Evolutionary conservation across 805 yeast species (phyloP), one percentile per base, ranked within the genome.

Genomic region (Vanderwaltozyma verrucispora): DNA sequence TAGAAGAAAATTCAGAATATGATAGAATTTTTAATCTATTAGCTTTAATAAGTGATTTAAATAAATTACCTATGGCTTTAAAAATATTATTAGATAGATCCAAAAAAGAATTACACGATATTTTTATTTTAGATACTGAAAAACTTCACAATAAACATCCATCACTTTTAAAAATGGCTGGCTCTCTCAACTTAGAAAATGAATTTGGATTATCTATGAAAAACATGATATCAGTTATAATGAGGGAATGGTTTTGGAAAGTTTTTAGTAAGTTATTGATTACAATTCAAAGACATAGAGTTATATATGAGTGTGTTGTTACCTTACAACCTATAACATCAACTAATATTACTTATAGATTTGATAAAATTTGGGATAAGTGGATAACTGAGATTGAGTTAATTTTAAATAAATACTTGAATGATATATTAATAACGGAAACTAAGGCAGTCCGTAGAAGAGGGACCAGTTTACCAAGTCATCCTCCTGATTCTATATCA

Each of bases 181-280:
- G 45, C 23, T 40, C 40, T 24, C 32, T 48, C 7, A 24, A 45
- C 1, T 42, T 34, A 11, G 47, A 45, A 9, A 34, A 45, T 15
- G 60, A 57, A 27, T 55, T 62, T 44, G 69, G 67, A 6, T 42
- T 60, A 2, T 48, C 64, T 8, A 49, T 64, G 37, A 68, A 69
- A 41, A 80, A 76, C 41, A 63, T 68, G 10, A 57, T 74, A 11
- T 71, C 77, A 0, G 56, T 70, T 0, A 68, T 84, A 1, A 60
- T 87, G 24, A 75, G 78, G 45, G 86, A 84, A 43, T 67, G 86
- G 29, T 80, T 82, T 44, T 75, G 82, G 56, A 67, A 75, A 8
- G 66, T 85, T n/a, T 86, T 81, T 49, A 64, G 74, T 21, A 77
- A 75, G 53, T 57, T 75, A 36, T 59, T 79, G 29, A 68, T 76